These are phyloP conservation scores for Penicillium sp. DNA, from an alignment of 2,329 filamentous ascomycete species.

Conservation along the genomic window DNA sequence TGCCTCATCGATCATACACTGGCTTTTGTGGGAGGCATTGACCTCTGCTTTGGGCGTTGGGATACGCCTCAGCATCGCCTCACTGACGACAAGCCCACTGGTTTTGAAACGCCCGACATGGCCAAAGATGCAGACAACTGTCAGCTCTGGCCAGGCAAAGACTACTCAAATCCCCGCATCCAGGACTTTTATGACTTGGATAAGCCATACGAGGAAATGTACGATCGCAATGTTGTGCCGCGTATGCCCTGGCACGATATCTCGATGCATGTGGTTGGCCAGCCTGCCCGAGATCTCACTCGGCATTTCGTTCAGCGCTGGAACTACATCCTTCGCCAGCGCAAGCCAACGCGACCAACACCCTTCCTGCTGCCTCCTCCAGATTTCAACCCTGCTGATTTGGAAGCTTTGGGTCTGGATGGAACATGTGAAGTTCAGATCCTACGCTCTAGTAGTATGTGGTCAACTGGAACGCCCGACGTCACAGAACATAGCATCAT, in stretches of 20 bases:
- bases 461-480: conserved; percentile 82
- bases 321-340: conserved; percentile 91
- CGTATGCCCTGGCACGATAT: conserved; percentile 99
- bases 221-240: conserved; percentile 79
- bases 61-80: conserved; percentile 90
- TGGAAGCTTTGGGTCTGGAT: conserved; percentile 80
- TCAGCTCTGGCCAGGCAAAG: conserved; percentile 94
- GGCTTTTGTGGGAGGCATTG: conserved; percentile 90
- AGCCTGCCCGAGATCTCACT: conserved; percentile 88
- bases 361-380: conserved; percentile 90
- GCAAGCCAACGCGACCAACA: conserved; percentile 87
- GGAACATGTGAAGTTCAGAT: conserved; percentile 97
- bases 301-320: conserved; percentile 96
- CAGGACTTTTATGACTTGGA: conserved; percentile 91
- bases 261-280: conserved; percentile 93
- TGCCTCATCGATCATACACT: conserved; percentile 93
- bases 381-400: conserved; percentile 78
- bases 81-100: conserved; percentile 88
- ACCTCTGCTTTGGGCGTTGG: conserved; percentile 96
- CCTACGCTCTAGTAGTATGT: conserved; percentile 78
- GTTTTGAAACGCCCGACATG: conserved; percentile 71
- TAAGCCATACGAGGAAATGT: conserved; percentile 98
- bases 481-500: conserved; percentile 91
- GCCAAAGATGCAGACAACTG: conserved; percentile 88
- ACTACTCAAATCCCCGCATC: conserved; percentile 94